phyloP scores from a whole-genome alignment of 768 basidiomycete genomes.

The Rhizopogon salebrosus region DNA sequence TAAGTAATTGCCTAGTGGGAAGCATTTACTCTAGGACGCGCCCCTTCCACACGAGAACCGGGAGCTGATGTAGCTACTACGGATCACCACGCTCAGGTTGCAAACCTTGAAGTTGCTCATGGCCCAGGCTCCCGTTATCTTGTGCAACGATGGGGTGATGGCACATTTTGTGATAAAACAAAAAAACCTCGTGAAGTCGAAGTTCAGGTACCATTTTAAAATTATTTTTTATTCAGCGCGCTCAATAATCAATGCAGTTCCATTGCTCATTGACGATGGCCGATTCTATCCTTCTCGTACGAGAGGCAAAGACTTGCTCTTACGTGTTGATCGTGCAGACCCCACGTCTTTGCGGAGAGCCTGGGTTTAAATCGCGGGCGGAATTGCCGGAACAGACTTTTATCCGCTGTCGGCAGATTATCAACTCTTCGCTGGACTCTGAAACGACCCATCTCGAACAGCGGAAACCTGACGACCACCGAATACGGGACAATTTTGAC shows the following conservation, averaged over 20 bases:
- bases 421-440: slow-evolving; percentile 25
- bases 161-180: slow-evolving; percentile 91
- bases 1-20: slow-evolving; percentile 49
- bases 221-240: slow-evolving; percentile 1
- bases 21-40: slow-evolving; percentile 72
- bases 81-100: slow-evolving; percentile 57
- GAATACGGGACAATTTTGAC: slow-evolving; percentile 43
- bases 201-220: slow-evolving; percentile 67
- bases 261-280: slow-evolving; percentile 95
- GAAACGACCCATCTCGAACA: slow-evolving; percentile 25
- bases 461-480: slow-evolving; percentile 22
- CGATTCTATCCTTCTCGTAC: slow-evolving; percentile 86
- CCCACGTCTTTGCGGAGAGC: slow-evolving; percentile 88
- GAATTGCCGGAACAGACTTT: slow-evolving; percentile 61
- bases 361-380: slow-evolving; percentile 79
- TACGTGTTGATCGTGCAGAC: slow-evolving; percentile 95
- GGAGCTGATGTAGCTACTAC: slow-evolving; percentile 63
- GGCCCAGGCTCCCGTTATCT: slow-evolving; percentile 85
- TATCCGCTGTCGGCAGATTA: slow-evolving; percentile 78
- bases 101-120: slow-evolving; percentile 72
- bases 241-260: slow-evolving; percentile 46
- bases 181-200: slow-evolving; percentile 85
- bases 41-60: slow-evolving; percentile 53
- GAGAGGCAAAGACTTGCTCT: slow-evolving; percentile 90
- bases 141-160: slow-evolving; percentile 87